Base-by-base conservation (phyloP, 345 rosid species). In the Aegle marmelos region DNA sequence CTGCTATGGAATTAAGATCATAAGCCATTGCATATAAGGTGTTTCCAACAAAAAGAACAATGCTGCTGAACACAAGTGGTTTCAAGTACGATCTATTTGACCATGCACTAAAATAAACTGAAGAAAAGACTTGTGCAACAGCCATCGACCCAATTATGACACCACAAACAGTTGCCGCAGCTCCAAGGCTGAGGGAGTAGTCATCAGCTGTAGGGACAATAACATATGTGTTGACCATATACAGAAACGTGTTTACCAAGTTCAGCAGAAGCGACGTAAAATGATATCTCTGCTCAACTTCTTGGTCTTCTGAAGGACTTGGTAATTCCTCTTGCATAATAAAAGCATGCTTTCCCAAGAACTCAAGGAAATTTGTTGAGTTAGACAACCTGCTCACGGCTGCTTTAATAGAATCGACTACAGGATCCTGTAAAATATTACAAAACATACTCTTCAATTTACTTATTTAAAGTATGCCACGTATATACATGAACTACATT, bases 101-200 rank as follows among this genome's bases (percentile, higher is more conserved):
- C 94, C 94, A 92, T 63, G 94, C 97, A 80, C 97, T 92, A 74
- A 90, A 89, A 79, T 93, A 93, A 73, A 93, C 90, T 1, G 97
- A 93, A 58, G 97, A 91, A 75, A 93, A 89, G 79, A 93, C 81
- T 80, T 93, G 95, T 14, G 97, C 97, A 79, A 91, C 89, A 70
- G 97, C 97, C 97, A 93, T 93, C 58, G 95, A 84, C 48, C 97
- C 97, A 64, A 93, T 91, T 22, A 93, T 88, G 69, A 90, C 74
- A 73, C 97, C 93, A 77, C 97, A 92, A 83, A 90, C 90, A 54
- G 94, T 92, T 70, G 93, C 91, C 30, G 94, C 90, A 39, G 97
- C 94, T 72, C 93, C 94, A 78, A 90, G 94, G 81, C 87, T 85
- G 61, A 85, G 78, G 28, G 97, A 89, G 85, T 91, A 91, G 76